Evolutionary conservation across 345 rosid genomes (phyloP), one percentile per base, ranked within the genome.

Genomic region (Cardamine resedifolia): DNA sequence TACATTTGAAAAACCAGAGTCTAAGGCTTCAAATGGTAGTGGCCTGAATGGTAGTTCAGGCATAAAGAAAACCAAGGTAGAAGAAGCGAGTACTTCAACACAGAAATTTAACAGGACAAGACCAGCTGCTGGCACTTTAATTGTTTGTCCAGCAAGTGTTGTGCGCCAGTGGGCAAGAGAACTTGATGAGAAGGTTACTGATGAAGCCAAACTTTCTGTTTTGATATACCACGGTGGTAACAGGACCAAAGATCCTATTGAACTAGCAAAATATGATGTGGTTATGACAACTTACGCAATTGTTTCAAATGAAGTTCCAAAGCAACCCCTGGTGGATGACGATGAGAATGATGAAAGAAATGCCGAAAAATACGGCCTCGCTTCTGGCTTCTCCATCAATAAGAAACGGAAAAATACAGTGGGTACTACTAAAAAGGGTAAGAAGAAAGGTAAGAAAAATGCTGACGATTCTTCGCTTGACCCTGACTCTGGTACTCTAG

Each of bases 91-190:
- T 73, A 84, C 91, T 66, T 86, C 93, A 64, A 49, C 76, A 6
- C 73, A 57, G 48, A 63, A 80, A 73, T 74, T 85, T 34, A 72
- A 76, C 26, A 73, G 78, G 78, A 71, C 50, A 69, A 84, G 97
- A 82, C 94, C 86, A 60, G 82, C 88, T 36, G 97, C 94, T 43
- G 98, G 98, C 52, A 94, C 98, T 47, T 83, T 94, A 72, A 88
- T 94, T 83, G 97, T 94, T 36, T 94, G 98, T 79, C 97, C 98
- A 43, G 98, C 98, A 2, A 91, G 96, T 80, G 77, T 94, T 81
- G 86, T 94, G 44, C 90, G 96, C 52, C 98, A 94, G 75, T 94
- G 98, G 98, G 92, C 87, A 52, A 72, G 96, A 79, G 98, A 94
- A 73, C 81, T 94, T 78, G 88, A 83, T 64, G 96, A 94, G 28